Base-by-base conservation (phyloP, 2,329 filamentous ascomycete genomes). In the Neonectria hederae region DNA sequence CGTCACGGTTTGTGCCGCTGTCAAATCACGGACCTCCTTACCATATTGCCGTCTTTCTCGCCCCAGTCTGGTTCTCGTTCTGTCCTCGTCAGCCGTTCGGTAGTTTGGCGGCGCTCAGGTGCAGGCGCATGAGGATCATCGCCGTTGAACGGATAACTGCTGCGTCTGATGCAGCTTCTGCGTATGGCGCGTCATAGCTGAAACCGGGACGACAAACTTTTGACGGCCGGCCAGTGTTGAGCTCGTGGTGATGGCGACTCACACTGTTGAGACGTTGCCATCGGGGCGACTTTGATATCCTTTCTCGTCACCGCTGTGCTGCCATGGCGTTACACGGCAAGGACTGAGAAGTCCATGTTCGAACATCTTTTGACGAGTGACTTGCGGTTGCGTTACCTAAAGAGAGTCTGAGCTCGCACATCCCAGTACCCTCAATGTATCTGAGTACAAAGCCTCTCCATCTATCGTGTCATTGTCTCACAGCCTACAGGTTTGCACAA, bases 381-480 rank as follows among this genome's bases (percentile, higher is more conserved):
- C 62, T 54, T 56, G 60, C 63, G 62, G 62, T 49, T 62, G 69
- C 63, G 64, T 66, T 51, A 70, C 68, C 30, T 19, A 10, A 24
- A 21, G 42, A 53, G 46, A n/a, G 46, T 19, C 40, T 24, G 19
- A 57, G 57, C 51, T 57, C 52, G 22, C 52, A 56, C 60, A 19
- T 61, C 66, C n/a, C 42, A 35, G 54, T 49, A 54, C 57, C 42
- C 58, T 28, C 61, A 21, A 45, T 45, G 61, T 54, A 51, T 46
- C 40, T 48, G 49, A 53, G 21, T 19, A 54, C 19, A 14, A 40
- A n/a, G 30, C 10, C 30, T 54, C 32, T 40, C 56, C n/a, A 53
- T 65, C 63, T 49, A 53, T 60, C 59, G 64, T 69, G 64, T 68
- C 59, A 62, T 72, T 66, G 62, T 62, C 62, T 69, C 64, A 69